A percentile compares a stretch with the other conserved stretches of the same genome.
Evolutionary conservation across 768 basidiomycete species (phyloP).

Genomic region (Bullera alba): DNA sequence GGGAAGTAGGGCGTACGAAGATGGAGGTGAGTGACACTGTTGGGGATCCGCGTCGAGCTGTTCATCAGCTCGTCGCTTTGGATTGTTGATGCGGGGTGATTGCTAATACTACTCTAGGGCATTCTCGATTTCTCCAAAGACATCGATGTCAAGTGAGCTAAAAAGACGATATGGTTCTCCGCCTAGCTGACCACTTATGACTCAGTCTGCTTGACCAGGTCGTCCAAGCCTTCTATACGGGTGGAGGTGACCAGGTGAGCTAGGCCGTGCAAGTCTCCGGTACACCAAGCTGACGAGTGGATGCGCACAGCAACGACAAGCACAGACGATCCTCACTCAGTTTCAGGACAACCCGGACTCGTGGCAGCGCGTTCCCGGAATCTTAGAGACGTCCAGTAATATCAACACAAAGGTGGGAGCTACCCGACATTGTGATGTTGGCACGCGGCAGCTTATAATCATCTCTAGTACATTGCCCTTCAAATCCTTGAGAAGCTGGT

Average conservation of each 20-base stretch:
- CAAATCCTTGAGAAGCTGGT: conserved; percentile 96
- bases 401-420: conserved; percentile 63
- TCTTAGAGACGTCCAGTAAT: conserved; percentile 75
- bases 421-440: too few relatives aligned
- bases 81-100: too few relatives aligned
- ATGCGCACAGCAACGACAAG: conserved; percentile 72
- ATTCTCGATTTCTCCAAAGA: conserved; percentile 89
- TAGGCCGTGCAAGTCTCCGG: too few relatives aligned
- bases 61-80: too few relatives aligned
- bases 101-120: too few relatives aligned
- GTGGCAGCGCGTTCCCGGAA: conserved; percentile 93
- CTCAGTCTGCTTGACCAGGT: conserved; percentile 75
- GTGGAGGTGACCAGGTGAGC: conserved; percentile 70
- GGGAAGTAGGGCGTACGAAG: too few relatives aligned
- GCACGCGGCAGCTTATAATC: neutral
- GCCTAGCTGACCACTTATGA: neutral
- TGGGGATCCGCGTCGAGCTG: too few relatives aligned
- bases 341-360: conserved; percentile 93
- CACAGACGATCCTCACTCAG: conserved; percentile 88
- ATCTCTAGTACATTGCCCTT: conserved; percentile 77
- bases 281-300: neutral
- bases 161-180: neutral
- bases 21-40: neutral
- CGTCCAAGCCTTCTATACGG: conserved; percentile 83
- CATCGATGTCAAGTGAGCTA: conserved; percentile 69